These are phyloP conservation scores for Coelastrella sp. DNA, from an alignment of 139 green algal species.

Conservation along the genomic window DNA sequence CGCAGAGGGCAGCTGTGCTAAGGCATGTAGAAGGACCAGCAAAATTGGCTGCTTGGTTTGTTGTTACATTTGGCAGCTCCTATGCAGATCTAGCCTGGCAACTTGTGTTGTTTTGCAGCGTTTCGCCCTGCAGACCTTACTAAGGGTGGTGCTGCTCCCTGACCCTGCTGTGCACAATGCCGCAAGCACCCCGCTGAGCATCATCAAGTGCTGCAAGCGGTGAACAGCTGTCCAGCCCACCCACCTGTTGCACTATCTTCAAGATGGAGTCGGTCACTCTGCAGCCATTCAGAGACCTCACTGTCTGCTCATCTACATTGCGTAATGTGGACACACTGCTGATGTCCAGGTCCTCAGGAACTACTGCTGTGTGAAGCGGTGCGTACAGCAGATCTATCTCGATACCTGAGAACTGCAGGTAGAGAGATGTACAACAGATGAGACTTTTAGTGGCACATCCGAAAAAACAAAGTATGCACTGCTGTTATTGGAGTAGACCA, in stretches of 20 bases:
- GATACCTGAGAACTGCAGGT: constrained; percentile 87
- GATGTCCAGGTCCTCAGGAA: constrained; percentile 85
- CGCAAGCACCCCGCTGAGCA: background rate
- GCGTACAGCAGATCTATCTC: constrained; percentile 96
- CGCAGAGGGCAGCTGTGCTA: no score
- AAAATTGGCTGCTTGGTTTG: background rate
- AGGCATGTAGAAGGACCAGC: no score
- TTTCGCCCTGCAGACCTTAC: background rate
- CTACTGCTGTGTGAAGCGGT: constrained; percentile 64
- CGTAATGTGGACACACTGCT: constrained; percentile 79
- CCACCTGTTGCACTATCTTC: constrained; percentile 49
- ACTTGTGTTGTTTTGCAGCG: no score
- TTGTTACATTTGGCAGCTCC: background rate
- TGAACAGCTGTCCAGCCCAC: background rate
- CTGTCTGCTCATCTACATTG: constrained; percentile 87
- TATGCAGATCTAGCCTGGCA: background rate
- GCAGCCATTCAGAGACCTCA: constrained; percentile 88
- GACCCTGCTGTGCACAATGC: background rate
- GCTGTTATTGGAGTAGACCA: no score
- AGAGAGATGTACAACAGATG: background rate
- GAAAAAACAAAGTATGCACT: no score
- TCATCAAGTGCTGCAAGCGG: background rate
- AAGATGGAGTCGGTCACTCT: constrained; percentile 94
- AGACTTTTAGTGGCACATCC: background rate
- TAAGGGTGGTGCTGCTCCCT: background rate